Evolutionary conservation across 129 eudicot species (phyloP).

Genomic region (Smallanthus sonchifolius): DNA sequence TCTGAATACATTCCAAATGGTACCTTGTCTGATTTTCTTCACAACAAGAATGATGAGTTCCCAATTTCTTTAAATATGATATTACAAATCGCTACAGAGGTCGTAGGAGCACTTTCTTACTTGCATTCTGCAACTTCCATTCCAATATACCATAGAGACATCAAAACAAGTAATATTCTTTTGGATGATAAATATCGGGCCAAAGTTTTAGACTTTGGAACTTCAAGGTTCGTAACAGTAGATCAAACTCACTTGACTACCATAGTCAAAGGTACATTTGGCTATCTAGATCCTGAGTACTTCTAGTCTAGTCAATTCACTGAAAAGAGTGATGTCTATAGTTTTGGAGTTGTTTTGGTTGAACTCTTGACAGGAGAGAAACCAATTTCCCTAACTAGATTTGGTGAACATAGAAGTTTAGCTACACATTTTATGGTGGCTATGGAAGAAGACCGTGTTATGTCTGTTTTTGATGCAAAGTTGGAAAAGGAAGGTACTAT

Average conservation of each 20-base stretch:
- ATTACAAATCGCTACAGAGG: conserved; percentile 23
- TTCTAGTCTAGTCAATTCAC: conserved; percentile 26
- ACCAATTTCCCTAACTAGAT: conserved; percentile 15
- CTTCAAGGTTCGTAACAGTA: conserved; percentile 17
- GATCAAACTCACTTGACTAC: conserved; percentile 37
- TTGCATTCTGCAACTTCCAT: conserved; percentile 23
- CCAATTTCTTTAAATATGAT: conserved; percentile 24
- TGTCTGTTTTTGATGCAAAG: conserved; percentile 18
- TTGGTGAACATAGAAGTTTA: conserved; percentile 21
- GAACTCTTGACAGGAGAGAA: conserved; percentile 15
- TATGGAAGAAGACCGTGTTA: conserved; percentile 13
- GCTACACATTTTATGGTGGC: conserved; percentile 9
- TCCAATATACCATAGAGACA: conserved; percentile 32
- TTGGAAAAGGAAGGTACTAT: background rate
- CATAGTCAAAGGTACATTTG: conserved; percentile 27
- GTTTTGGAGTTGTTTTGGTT: conserved; percentile 33
- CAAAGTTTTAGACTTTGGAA: conserved; percentile 31
- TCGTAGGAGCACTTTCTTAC: conserved; percentile 25
- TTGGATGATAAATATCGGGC: background rate
- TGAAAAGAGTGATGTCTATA: conserved; percentile 29
- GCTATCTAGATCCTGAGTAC: conserved; percentile 31
- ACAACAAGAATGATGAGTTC: background rate
- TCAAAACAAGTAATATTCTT: conserved; percentile 24
- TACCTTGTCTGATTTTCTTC: conserved; percentile 25
- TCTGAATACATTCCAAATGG: conserved; percentile 36